A percentile compares a stretch with the other conserved stretches of the same genome.
Conservation (phyloP, 2,329 filamentous ascomycete genomes). For the Phialemonium atrogriseum region DNA sequence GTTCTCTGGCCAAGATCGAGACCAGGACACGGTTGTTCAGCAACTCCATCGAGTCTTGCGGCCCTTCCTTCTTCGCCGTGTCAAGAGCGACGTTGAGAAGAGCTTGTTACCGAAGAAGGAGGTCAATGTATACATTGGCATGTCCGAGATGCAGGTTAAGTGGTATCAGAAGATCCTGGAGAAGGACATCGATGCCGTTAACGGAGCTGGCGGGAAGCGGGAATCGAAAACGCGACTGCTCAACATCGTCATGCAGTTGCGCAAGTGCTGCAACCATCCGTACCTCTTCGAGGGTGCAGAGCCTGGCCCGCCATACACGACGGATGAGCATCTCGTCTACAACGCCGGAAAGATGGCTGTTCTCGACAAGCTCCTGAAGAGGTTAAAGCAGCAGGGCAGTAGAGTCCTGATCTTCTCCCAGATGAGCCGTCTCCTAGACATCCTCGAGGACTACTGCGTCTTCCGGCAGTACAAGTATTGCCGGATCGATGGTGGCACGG, state of each 20-base stretch:
- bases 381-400: slow-evolving; percentile 79
- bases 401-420: slow-evolving; percentile 98
- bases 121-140: slow-evolving; percentile 91
- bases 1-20: slow-evolving; percentile 85
- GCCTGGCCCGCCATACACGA: slow-evolving; percentile 94
- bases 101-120: slow-evolving; percentile 96
- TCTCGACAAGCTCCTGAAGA: slow-evolving; percentile 79
- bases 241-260: slow-evolving; percentile 98
- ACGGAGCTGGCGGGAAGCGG: slow-evolving; percentile 89
- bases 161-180: slow-evolving; percentile 99
- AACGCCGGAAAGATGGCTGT: slow-evolving; percentile 98
- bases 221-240: slow-evolving; percentile 95
- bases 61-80: slow-evolving; percentile 88
- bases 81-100: slow-evolving; percentile 98
- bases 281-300: slow-evolving; percentile 97
- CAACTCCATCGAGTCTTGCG: slow-evolving; percentile 89
- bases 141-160: slow-evolving; percentile 98
- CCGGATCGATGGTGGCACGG: slow-evolving; percentile 92
- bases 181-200: slow-evolving; percentile 98
- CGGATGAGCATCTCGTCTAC: slow-evolving; percentile 87
- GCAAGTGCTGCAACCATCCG: slow-evolving; percentile 98
- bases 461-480: slow-evolving; percentile 94
- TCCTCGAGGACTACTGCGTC: slow-evolving; percentile 95
- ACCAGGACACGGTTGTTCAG: slow-evolving; percentile 93
- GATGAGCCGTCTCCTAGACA: slow-evolving; percentile 95